Evolutionary conservation across 2,329 filamentous ascomycete species (phyloP), one percentile per base, ranked within the genome.

Genomic region (Arthrobotrys sinensis): DNA sequence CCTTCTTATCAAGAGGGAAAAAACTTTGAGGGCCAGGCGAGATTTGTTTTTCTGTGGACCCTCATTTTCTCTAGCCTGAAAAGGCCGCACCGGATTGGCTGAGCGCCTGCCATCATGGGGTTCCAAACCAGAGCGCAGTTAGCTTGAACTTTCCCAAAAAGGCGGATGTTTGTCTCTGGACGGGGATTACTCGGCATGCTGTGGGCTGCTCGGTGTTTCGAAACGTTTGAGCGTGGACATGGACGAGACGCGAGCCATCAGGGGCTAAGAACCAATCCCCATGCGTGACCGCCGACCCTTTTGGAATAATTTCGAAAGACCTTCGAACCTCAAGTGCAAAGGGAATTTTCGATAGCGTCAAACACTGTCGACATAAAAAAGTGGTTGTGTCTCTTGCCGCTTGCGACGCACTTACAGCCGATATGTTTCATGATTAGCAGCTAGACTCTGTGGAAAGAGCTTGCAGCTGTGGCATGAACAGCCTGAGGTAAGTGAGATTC

Each of bases 131-230:
- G 62, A 67, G 67, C 67, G 53, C 52, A 68, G 38, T 68, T 71
- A 40, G 75, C 67, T 78, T 78, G 75, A 78, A 78, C 67, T 78
- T 78, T 62, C 75, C 75, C 75, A 78, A 78, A 78, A 68, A 78
- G 63, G 73, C 73, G 73, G 73, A 77, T 77, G 73, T 77, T 77
- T 77, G 73, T 77, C 73, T 63, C 43, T 57, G 62, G n/a, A 77
- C 73, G 73, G 73, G 75, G 75, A 78, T 78, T 78, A 78, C 66
- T 77, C 55, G 73, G 60, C 66, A 63, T 77, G 60, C n/a, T 76
- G 72, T 77, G 73, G 73, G 73, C 62, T 71, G 73, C 75, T 78
- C 66, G 53, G 65, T 78, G 75, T 78, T 78, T 78, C 75, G 75
- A 78, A 78, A 78, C 75, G 75, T 78, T 78, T 78, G 75, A 78